Percentiles rank a stretch among this genome's conserved stretches.
phyloP scores from a whole-genome alignment of 331 rosid species.

The Saraca asoca region DNA sequence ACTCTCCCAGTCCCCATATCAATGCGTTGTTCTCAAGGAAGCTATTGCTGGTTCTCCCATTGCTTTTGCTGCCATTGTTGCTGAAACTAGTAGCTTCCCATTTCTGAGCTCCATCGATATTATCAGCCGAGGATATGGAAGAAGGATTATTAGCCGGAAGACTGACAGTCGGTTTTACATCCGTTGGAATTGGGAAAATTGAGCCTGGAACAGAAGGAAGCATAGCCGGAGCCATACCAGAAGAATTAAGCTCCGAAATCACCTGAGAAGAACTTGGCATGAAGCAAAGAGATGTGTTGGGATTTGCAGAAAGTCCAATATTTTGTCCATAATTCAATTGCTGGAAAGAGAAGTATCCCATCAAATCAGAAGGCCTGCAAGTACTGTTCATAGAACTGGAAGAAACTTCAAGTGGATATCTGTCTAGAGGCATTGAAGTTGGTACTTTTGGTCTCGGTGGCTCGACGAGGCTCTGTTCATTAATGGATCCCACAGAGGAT shows the following conservation, averaged over 20 bases:
- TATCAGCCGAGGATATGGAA: constrained; percentile 40
- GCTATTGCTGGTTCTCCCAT: constrained; percentile 37
- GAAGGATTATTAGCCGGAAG: constrained; percentile 46
- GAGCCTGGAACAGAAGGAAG: constrained; percentile 50
- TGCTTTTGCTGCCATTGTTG: constrained; percentile 39
- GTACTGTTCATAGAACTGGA: constrained; percentile 38
- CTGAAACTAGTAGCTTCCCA: constrained; percentile 52
- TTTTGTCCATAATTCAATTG: constrained; percentile 49
- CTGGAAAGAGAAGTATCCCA: constrained; percentile 65
- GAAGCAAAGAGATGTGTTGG: constrained; percentile 51
- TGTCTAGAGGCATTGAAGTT: constrained; percentile 25
- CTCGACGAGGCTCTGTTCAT: constrained; percentile 42
- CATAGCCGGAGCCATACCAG: constrained; percentile 38
- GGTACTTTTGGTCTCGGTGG: constrained; percentile 38
- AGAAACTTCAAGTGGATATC: constrained; percentile 51
- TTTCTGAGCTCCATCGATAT: constrained; percentile 41
- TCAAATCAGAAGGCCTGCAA: constrained; percentile 47
- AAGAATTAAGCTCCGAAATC: constrained; percentile 50
- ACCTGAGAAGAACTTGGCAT: constrained; percentile 49
- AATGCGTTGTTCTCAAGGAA: constrained; percentile 46
- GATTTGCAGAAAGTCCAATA: constrained; percentile 42
- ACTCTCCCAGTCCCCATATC: constrained; percentile 62
- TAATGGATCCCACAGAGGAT: constrained; percentile 51
- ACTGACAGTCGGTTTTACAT: constrained; percentile 61
- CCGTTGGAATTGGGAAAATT: constrained; percentile 44